Base-by-base conservation (phyloP, 305 asterid species). In the Fraxinus paxiana region DNA sequence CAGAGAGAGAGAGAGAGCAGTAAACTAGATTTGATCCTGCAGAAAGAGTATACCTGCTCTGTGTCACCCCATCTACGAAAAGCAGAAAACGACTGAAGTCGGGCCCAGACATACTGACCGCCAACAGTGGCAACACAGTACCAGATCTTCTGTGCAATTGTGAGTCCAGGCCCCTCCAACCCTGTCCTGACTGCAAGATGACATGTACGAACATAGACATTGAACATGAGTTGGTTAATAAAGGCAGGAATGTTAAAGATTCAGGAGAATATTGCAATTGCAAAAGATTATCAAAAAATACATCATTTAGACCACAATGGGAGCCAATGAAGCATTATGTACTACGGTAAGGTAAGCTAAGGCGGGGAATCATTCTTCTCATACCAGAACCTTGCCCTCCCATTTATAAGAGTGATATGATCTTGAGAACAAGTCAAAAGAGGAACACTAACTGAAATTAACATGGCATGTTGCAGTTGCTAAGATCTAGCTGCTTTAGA, bases 61-160 rank as follows among this genome's bases (percentile, higher is more conserved):
- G 97, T 91, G 86, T 91, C 95, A 15, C 99, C 99, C 98, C 97
- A 95, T 88, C 98, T 92, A 6, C 97, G 96, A 76, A 95, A 95
- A 82, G 99, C 97, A 77, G 98, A 95, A 90, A 95, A 93, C 0
- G 99, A 93, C 77, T 93, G 98, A 79, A 95, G 88, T 69, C 97
- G 91, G 73, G 97, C 88, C 98, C 97, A 95, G 81, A 95, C 76
- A 88, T 93, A 95, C 54, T 93, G 99, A 75, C 99, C 96, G 72
- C 98, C 98, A 69, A 93, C 98, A 79, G 94, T 90, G 5, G 99
- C 98, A 83, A 94, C 54, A 77, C 98, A 91, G 85, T 95, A 95
- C 97, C 93, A 93, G 75, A 92, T 81, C 92, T 95, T 95, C 89
- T 95, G 98, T 78, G 96, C 84, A 85, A 91, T 87, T 37, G 99